A percentile compares a stretch with the other conserved stretches of the same genome.
Conservation (phyloP, 139 green algal genomes). For the Micractinium sp. region DNA sequence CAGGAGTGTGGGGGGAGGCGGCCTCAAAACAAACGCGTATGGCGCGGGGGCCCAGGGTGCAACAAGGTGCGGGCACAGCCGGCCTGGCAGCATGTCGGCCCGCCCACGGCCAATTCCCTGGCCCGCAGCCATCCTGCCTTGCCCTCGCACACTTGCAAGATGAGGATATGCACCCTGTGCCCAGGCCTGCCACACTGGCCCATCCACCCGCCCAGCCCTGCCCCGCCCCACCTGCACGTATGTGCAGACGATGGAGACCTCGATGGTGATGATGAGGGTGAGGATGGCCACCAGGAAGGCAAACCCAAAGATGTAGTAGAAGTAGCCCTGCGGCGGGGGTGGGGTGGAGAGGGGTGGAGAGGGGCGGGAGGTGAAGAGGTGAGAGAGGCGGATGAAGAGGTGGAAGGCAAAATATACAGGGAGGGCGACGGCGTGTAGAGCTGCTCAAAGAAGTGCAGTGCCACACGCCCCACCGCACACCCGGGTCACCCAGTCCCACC, state of each 20-base stretch:
- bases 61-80: too few species aligned
- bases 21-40: too few species aligned
- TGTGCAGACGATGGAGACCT: conserved; percentile 53
- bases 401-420: background rate
- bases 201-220: background rate
- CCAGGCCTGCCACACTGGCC: background rate
- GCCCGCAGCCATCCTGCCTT: too few species aligned
- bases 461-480: too few species aligned
- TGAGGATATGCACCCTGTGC: background rate
- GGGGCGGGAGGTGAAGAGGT: too few species aligned
- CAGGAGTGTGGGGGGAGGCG: too few species aligned
- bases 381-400: background rate
- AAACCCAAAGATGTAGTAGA: conserved; percentile 97
- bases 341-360: background rate
- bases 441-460: too few species aligned
- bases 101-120: too few species aligned
- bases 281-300: conserved; percentile 88
- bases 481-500: background rate
- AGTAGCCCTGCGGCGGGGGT: conserved; percentile 75
- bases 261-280: conserved; percentile 85
- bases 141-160: too few species aligned
- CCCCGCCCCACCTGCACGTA: conserved; percentile 13
- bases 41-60: too few species aligned
- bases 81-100: too few species aligned
- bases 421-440: too few species aligned